Base-by-base conservation (phyloP, 2,329 filamentous ascomycete genomes). In the Colletotrichum euphorbiae region DNA sequence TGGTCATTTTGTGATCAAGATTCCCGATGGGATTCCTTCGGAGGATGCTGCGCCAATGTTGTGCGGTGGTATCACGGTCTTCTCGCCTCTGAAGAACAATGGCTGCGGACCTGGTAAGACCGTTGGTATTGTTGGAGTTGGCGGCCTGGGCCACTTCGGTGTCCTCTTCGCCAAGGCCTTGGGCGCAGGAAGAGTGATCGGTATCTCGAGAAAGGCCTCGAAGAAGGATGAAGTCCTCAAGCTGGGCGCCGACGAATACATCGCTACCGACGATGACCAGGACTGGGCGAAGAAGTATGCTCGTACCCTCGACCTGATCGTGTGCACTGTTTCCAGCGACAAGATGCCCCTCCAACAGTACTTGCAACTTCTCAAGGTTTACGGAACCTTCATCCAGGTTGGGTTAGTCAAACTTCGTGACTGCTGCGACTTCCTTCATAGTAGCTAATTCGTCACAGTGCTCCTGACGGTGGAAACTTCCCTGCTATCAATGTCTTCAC, bases 41-140 rank as follows among this genome's bases (percentile, higher is more conserved):
- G 82, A 80, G 55, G 69, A 78, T 46, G 81, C 82, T 2, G 83
- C 90, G 19, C 90, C 91, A 3, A 88, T 93, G 85, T 81, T 93
- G 33, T 93, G 91, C 74, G 91, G 85, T 24, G 91, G 91, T 11
- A 84, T 93, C 36, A 93, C 91, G 0, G 82, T 90, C 6, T 93
- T 84, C 75, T 82, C 84, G 9, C 91, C 91, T 1, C 77, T 93
- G 48, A 82, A 81, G 72, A 82, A 87, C 54, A 86, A 91, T 70
- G 87, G 87, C 2, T 87, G 84, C 55, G 91, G 90, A 0, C 89
- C 89, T 0, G 90, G 90, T 9, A 92, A 90, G 78, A 83, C 77
- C 17, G 87, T 93, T 1, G 90, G 87, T 0, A 86, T 93, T 65
- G 81, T 92, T 11, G 90, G 90, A 2, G 81, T 93, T 9, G 90